Conservation (phyloP, 2,329 filamentous ascomycete genomes). For the Apiospora phragmitis region DNA sequence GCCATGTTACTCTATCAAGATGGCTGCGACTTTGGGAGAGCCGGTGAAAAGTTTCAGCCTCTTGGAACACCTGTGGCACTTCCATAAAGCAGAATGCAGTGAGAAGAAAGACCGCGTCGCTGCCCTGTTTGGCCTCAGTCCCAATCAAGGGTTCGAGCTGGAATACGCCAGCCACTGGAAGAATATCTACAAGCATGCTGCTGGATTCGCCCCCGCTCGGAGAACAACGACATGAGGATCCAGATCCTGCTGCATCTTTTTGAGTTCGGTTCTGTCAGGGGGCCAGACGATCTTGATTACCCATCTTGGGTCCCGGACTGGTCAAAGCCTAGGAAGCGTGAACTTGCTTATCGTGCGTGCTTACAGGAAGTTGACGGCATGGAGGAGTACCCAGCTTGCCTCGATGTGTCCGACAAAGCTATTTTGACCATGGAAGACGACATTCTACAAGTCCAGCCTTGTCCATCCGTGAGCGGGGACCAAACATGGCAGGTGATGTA, state of each 20-base stretch:
- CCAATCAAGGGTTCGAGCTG: background rate
- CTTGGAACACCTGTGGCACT: background rate
- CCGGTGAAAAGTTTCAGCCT: background rate
- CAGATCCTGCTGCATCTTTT: background rate
- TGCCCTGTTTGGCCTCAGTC: background rate
- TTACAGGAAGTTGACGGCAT: background rate
- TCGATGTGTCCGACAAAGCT: background rate
- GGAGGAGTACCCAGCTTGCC: background rate
- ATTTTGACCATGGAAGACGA: background rate
- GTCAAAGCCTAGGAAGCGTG: background rate
- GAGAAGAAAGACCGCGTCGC: background rate
- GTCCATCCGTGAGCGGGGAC: too few relatives aligned
- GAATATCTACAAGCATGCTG: background rate
- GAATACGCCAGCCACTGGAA: background rate
- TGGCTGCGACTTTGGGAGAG: background rate
- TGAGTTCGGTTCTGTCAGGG: background rate
- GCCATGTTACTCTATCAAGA: background rate
- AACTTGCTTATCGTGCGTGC: background rate
- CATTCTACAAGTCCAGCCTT: too few relatives aligned
- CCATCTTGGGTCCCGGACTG: background rate
- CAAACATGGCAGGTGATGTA: too few relatives aligned
- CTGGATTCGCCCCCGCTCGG: background rate
- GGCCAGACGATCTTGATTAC: background rate
- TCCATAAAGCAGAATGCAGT: background rate
- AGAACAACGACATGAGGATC: background rate